These are phyloP conservation scores for Solanum arcanum DNA, from an alignment of 257 asterid genomes.

Conservation along the genomic window DNA sequence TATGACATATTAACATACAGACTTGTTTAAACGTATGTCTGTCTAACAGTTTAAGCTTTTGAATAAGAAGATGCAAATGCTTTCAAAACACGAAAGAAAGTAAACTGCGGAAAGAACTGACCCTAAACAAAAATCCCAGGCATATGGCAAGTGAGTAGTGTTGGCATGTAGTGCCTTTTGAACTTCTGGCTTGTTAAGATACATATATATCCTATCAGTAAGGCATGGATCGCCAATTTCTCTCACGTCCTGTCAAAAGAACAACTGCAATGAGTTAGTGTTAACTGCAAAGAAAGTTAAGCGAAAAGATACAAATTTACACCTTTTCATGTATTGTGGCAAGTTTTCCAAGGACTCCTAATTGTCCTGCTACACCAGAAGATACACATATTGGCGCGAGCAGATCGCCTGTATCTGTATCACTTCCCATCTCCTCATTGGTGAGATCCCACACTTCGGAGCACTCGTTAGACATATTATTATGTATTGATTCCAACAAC, in stretches of 20 bases:
- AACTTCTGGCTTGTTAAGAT: slow-evolving; percentile 7
- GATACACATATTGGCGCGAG: slow-evolving; percentile 2
- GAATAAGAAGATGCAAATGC: neutral
- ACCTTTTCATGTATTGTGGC: neutral
- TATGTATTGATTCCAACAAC: neutral
- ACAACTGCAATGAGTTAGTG: neutral
- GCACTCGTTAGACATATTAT: neutral
- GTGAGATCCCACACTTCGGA: neutral
- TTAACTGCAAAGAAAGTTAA: neutral
- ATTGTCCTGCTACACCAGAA: neutral
- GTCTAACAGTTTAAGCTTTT: neutral
- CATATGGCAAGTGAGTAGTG: neutral
- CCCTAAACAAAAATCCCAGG: slow-evolving; percentile 13
- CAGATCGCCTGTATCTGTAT: neutral
- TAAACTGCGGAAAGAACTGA: neutral
- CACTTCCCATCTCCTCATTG: slow-evolving; percentile 3
- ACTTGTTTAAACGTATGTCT: neutral
- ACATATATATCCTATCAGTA: neutral
- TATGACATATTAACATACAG: neutral
- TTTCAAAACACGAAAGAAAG: neutral
- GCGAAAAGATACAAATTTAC: neutral
- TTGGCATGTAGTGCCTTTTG: slow-evolving; percentile 18
- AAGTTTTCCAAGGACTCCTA: neutral
- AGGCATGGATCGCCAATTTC: slow-evolving; percentile 8
- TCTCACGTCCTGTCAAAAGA: neutral